Conservation (phyloP, 345 rosid species). For the Tarenaya hassleriana region DNA sequence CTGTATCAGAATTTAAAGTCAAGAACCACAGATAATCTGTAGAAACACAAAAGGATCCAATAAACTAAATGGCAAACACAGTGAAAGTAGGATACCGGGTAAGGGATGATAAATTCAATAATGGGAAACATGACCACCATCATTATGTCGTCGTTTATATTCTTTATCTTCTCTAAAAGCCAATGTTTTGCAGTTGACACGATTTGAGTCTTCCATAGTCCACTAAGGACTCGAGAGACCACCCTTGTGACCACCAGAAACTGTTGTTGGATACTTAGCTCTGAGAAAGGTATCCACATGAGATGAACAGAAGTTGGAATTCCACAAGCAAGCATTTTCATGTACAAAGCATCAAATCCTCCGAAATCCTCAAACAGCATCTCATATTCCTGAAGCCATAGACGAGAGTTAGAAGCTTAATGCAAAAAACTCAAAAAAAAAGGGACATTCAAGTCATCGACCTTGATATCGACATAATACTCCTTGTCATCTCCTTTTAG, state of each 20-base stretch:
- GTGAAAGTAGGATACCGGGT: conserved; percentile 46
- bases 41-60: neutral
- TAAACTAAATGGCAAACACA: conserved; percentile 3
- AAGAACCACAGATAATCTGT: conserved; percentile 2
- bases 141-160: conserved; percentile 69
- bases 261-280: conserved; percentile 69
- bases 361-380: conserved; percentile 78
- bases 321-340: conserved; percentile 84
- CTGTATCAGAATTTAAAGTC: conserved; percentile 32
- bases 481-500: conserved; percentile 83
- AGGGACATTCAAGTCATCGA: conserved; percentile 26
- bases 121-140: conserved; percentile 56
- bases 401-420: conserved; percentile 22
- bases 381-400: conserved; percentile 67
- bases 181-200: conserved; percentile 44
- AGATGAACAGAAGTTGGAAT: conserved; percentile 76
- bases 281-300: conserved; percentile 94
- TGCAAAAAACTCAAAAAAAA: conserved; percentile 6
- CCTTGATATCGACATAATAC: conserved; percentile 70
- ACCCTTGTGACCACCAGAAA: conserved; percentile 55
- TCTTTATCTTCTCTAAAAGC: conserved; percentile 40
- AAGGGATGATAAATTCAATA: conserved; percentile 61
- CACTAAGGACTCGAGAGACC: conserved; percentile 42
- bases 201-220: conserved; percentile 45
- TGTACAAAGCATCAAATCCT: conserved; percentile 86